These are phyloP conservation scores for Boletus reticuloceps DNA, from an alignment of 768 basidiomycete genomes.

Conservation along the genomic window DNA sequence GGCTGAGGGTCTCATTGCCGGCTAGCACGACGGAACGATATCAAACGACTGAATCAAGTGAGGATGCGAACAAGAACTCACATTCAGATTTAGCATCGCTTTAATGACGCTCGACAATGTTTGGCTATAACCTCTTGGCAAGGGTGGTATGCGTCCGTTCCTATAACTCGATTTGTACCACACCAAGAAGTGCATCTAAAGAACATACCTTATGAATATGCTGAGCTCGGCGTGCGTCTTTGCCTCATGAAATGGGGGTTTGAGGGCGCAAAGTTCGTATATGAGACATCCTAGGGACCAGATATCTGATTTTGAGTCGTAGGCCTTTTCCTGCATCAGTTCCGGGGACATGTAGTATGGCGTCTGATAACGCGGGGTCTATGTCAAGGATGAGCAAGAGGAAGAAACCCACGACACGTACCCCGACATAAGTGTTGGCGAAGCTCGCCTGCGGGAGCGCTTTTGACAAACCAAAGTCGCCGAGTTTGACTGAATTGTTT, in stretches of 20 bases:
- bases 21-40: slow-evolving; percentile 39
- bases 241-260: slow-evolving; percentile 92
- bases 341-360: slow-evolving; percentile 99
- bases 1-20: slow-evolving; percentile 83
- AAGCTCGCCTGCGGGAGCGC: slow-evolving; percentile 86
- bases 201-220: slow-evolving; percentile 71
- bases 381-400: neutral
- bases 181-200: neutral
- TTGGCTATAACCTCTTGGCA: slow-evolving; percentile 82
- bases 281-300: slow-evolving; percentile 98
- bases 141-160: slow-evolving; percentile 87
- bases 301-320: slow-evolving; percentile 97
- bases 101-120: slow-evolving; percentile 72
- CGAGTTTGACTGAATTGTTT: slow-evolving; percentile 84
- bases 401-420: slow-evolving; percentile 38
- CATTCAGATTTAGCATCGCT: slow-evolving; percentile 84
- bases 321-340: slow-evolving; percentile 94
- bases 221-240: slow-evolving; percentile 86
- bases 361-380: slow-evolving; percentile 66
- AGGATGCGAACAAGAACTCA: slow-evolving; percentile 32
- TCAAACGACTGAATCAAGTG: neutral
- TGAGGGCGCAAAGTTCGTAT: slow-evolving; percentile 92
- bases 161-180: slow-evolving; percentile 31
- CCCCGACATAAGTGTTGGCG: slow-evolving; percentile 96
- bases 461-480: slow-evolving; percentile 96